Base-by-base conservation (phyloP, 2,329 filamentous ascomycete species). In the Xylariaceae sp. region DNA sequence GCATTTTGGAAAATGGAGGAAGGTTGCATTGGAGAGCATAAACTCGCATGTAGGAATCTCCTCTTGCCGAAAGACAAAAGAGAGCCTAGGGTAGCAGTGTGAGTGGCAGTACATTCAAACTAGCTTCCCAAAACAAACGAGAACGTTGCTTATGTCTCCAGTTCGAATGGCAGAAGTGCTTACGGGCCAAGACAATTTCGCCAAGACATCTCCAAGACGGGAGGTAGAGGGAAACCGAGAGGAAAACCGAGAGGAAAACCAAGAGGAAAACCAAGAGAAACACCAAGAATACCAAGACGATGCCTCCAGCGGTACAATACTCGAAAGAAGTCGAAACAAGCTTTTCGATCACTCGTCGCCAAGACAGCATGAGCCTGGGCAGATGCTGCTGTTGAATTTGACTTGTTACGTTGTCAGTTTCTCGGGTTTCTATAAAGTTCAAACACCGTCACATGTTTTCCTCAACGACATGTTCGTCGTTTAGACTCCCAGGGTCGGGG, bases 241-340 rank as follows among this genome's bases (percentile, higher is more conserved):
- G 32, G 43, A 45, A 52, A 8, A 42, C 48, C 48, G 52, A 19
- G 19, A 19, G 19, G 19, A 19, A 19, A 19, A 19, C 19, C 19
- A 1, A 19, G 19, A 45, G 32, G 43, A 45, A 52, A 8, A 52
- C 54, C 51, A 57, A 59, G 54, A 37, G 19, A 37, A 37, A 37
- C 5, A 37, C 35, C 35, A 37, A 54, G 52, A 50, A 27, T 53
- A 52, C 54, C 51, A 57, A 59, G 54, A 19, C 42, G 27, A 47
- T 46, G 54, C 40, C 39, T 55, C 27, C 37, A 9, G 43, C 43
- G 29, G 42, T 6, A 30, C n/a, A 50, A 26, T 4, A n/a, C 6
- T 19, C 34, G 40, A 8, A 9, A 29, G 51, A 7, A 9, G 57
- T 59, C 40, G 51, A 55, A 59, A 57, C 50, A 59, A 59, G 57